Evolutionary conservation across 2,329 filamentous ascomycete genomes (phyloP).

Genomic region (Seiridium unicorne): DNA sequence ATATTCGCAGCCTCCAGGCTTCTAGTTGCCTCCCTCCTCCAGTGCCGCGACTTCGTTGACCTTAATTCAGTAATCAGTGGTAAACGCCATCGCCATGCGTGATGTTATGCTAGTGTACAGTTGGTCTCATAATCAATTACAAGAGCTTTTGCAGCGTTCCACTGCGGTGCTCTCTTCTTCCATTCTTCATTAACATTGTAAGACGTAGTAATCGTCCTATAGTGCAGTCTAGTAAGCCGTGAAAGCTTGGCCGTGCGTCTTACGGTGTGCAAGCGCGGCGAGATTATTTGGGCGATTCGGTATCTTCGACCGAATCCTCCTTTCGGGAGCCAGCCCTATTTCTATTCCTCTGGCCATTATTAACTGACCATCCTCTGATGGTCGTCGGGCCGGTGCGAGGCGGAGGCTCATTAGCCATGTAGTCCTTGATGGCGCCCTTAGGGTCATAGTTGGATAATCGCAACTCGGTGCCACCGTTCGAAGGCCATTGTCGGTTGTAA

Average conservation of each 20-base stretch:
- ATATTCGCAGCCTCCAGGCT: too few relatives aligned
- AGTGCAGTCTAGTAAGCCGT: not conserved
- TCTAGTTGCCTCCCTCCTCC: not conserved
- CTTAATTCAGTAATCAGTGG: not conserved
- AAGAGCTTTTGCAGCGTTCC: not conserved
- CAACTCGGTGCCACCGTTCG: conserved; percentile 47
- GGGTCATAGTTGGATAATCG: conserved; percentile 57
- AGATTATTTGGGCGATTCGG: conserved; percentile 11
- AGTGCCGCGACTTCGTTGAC: not conserved
- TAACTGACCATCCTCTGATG: conserved; percentile 57
- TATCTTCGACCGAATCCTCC: conserved; percentile 13
- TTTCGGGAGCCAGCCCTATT: conserved; percentile 25
- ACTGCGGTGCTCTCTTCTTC: too few relatives aligned
- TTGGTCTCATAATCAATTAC: not conserved
- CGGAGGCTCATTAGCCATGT: conserved; percentile 51
- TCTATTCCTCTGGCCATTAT: conserved; percentile 30
- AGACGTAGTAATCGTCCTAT: not conserved
- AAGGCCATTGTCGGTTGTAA: conserved; percentile 46
- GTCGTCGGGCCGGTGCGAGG: conserved; percentile 54
- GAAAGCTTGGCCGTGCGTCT: not conserved
- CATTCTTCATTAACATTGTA: not conserved
- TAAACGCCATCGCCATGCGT: conserved; percentile 1
- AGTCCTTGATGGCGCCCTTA: conserved; percentile 57
- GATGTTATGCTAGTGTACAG: not conserved
- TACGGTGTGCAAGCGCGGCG: not conserved